phyloP scores from a whole-genome alignment of 148 eudicot genomes.

The Rhododendron ovatum region DNA sequence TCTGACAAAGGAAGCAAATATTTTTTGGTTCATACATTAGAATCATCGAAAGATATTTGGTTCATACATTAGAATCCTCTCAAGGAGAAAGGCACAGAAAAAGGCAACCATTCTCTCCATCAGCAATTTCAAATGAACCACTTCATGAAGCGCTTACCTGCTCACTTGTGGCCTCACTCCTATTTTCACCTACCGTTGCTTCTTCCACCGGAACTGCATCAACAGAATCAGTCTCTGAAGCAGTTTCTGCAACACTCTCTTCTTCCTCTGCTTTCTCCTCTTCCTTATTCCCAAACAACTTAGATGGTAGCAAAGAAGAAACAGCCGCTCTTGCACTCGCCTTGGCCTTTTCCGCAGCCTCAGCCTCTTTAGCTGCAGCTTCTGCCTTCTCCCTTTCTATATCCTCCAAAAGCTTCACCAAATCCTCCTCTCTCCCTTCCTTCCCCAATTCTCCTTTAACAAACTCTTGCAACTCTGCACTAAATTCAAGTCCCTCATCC shows the following conservation, averaged over 20 bases:
- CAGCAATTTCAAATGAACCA: not conserved
- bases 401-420: constrained; percentile 59
- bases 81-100: not conserved
- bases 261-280: constrained; percentile 22
- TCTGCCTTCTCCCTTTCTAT: constrained; percentile 82
- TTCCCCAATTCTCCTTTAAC: constrained; percentile 64
- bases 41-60: not conserved
- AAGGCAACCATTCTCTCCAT: not conserved
- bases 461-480: constrained; percentile 68
- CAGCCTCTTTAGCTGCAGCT: constrained; percentile 65
- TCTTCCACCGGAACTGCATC: constrained; percentile 6
- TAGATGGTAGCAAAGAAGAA: constrained; percentile 67
- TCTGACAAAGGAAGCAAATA: constrained; percentile 3
- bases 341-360: constrained; percentile 73
- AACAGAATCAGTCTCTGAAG: not conserved
- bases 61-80: not conserved
- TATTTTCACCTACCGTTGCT: constrained; percentile 6
- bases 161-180: constrained; percentile 6
- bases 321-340: constrained; percentile 76
- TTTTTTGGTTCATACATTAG: not conserved
- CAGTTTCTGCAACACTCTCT: constrained; percentile 11
- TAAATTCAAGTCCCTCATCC: constrained; percentile 71
- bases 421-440: constrained; percentile 69
- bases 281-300: constrained; percentile 59
- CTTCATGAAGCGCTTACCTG: constrained; percentile 11